phyloP scores from a whole-genome alignment of 1,139 yeast species.

The Casaregolazyma lundiana region DNA sequence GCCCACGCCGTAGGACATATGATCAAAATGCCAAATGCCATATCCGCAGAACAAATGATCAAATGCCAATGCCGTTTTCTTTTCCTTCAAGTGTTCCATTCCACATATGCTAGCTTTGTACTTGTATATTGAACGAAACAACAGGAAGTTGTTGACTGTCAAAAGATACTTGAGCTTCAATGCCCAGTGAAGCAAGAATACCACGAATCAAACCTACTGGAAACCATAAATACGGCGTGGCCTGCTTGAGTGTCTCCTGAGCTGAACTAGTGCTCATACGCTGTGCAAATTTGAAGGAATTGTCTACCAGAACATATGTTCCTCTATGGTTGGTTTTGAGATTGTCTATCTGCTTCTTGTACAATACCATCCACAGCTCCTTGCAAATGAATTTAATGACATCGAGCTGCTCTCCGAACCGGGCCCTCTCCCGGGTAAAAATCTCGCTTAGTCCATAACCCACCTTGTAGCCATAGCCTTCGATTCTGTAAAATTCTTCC shows the following conservation, averaged over 20 bases:
- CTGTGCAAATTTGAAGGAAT: conserved; percentile 51
- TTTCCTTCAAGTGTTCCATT: too few relatives aligned
- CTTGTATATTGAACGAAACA: conserved; percentile 69
- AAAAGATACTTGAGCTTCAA: conserved; percentile 62
- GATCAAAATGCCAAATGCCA: too few relatives aligned
- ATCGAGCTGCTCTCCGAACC: conserved; percentile 60
- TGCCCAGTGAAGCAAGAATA: conserved; percentile 64
- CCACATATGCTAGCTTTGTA: conserved; percentile 25
- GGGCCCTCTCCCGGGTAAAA: conserved; percentile 53
- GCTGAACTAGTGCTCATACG: conserved; percentile 46
- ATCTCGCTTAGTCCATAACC: conserved; percentile 74
- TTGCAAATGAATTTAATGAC: conserved; percentile 89
- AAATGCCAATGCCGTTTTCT: too few relatives aligned
- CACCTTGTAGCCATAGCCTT: conserved; percentile 64
- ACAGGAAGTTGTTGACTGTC: conserved; percentile 56
- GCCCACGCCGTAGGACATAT: too few relatives aligned
- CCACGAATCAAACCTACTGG: conserved; percentile 87
- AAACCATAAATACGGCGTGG: conserved; percentile 57
- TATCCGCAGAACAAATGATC: too few relatives aligned
- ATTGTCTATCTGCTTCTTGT: conserved; percentile 85
- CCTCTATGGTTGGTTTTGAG: conserved; percentile 87
- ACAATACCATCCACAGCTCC: conserved; percentile 80
- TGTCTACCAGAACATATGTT: conserved; percentile 74
- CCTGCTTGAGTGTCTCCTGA: conserved; percentile 27
- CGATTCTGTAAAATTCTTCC: conserved; percentile 53